These are phyloP conservation scores for Zostera marina DNA, from an alignment of 116 monocot species.

Conservation along the genomic window DNA sequence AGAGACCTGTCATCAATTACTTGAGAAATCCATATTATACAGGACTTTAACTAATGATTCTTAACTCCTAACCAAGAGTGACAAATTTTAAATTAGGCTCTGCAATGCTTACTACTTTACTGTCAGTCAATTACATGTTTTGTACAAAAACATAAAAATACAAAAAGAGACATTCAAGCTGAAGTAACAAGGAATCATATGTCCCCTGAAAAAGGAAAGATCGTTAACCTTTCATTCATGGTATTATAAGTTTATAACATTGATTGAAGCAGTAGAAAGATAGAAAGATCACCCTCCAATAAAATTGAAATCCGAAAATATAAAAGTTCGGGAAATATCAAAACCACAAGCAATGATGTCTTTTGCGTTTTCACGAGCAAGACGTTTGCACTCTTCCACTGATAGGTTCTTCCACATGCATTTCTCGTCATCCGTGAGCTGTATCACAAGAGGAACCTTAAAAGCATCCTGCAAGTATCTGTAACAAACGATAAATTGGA, in stretches of 20 bases:
- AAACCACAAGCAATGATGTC: constrained; percentile 99
- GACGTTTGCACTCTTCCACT: constrained; percentile 71
- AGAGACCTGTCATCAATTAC: too few species aligned
- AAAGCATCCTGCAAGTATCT: constrained; percentile 93
- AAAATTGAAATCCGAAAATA: constrained; percentile 91
- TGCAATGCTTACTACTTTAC: too few species aligned
- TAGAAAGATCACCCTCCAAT: constrained; percentile 70
- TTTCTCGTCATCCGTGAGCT: constrained; percentile 97
- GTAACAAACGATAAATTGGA: background rate
- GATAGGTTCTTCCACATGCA: constrained; percentile 92
- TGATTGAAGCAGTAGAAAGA: background rate
- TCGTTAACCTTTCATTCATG: too few species aligned
- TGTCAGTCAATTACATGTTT: too few species aligned
- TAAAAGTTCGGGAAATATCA: constrained; percentile 79
- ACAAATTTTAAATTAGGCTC: too few species aligned
- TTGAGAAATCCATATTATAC: too few species aligned
- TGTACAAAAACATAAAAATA: too few species aligned
- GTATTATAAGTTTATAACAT: background rate
- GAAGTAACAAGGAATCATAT: too few species aligned
- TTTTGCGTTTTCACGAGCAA: constrained; percentile 93
- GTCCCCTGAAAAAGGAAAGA: too few species aligned
- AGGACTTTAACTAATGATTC: too few species aligned
- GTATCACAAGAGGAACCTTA: constrained; percentile 92
- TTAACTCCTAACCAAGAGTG: too few species aligned
- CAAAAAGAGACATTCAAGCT: too few species aligned